Base-by-base conservation (phyloP, 371 early-diverging fungal species). In the Saksenaea vasiformis region DNA sequence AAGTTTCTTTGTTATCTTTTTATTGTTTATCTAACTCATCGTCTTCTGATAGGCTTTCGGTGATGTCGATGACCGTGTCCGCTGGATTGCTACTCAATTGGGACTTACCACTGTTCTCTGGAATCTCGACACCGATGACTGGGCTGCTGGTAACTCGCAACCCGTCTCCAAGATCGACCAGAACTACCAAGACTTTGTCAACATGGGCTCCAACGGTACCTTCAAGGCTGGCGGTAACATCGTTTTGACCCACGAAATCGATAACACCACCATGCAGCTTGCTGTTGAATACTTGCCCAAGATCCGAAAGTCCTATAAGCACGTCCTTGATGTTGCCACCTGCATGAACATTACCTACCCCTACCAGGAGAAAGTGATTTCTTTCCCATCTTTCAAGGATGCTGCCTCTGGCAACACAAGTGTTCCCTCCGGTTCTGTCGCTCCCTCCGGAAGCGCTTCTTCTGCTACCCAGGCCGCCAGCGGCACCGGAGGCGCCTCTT, bases 41-140 rank as follows among this genome's bases (percentile, higher is more conserved):
- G 28, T 44, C 38, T 44, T 7, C 31, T 51, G n/a, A 47, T 67
- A 69, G 70, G 74, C 78, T 51, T 72, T 72, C 60, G 81, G 78
- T 72, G 83, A 82, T 76, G 56, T 82, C n/a, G 83, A 82, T 72
- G 78, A 82, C 57, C 78, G 83, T 68, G 83, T 79, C 56, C 83
- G 83, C 51, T 76, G 76, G 78, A 76, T 82, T 60, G 83, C 79
- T 60, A 67, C 77, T 47, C 79, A 79, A 56, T 64, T 82, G 37
- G 73, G 71, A 62, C 63, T 82, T 64, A 77, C 77, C 39, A 78
- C 82, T 62, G 71, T 82, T 41, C 67, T 82, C 60, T 83, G 82
- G 82, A 74, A 77, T 57, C 59, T 74, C 28, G 78, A 79, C 55
- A 79, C 81, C 24, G 72, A 76, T 36, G 83, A 80, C 65, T 80